Evolutionary conservation across 108 stramenopile genomes (phyloP), one percentile per base, ranked within the genome.

Genomic region (Skeletonema potamos): DNA sequence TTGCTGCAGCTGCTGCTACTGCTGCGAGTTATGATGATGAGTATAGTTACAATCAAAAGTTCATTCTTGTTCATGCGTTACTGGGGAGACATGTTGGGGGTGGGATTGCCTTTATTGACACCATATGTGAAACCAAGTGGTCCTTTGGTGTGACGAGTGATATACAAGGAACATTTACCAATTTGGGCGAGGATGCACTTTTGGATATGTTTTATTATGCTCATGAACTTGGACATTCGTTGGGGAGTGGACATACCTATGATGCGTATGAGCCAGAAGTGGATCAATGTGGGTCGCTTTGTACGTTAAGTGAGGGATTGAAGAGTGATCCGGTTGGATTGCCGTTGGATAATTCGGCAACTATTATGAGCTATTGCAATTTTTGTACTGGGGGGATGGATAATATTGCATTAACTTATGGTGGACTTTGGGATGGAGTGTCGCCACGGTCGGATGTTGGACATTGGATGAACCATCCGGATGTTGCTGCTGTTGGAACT

Each of bases 331-430:
- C 65, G 27, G 76, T 37, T 11, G 72, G 72, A 26, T 57, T 77
- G 28, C 76, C 76, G 8, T 41, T 10, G 1, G 46, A 58, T 7
- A 30, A 60, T 58, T 64, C 76, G 20, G 76, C 44, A 1, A 77
- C 76, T 30, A 64, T 77, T 20, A 77, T 77, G 76, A 72, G 70
- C 22, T 77, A 77, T 66, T 77, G 76, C 44, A 72, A 77, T 32
- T 77, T 77, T 32, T 77, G 76, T 51, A 59, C 55, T 10, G 76
- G 76, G 18, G 76, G 76, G 9, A 30, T 75, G 7, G 12, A 28
- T 11, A 77, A 77, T 20, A 64, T 77, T 48, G 71, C 72, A 17
- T 27, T 64, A 1, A 77, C 76, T 2, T 58, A 72, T 41, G 76
- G 76, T 22, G 76, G 76, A 17, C 63, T 66, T 17, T 77, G 76